A percentile compares a stretch with the other conserved stretches of the same genome.
Evolutionary conservation across 148 eudicot species (phyloP).

Genomic region (Diospyros kaki): DNA sequence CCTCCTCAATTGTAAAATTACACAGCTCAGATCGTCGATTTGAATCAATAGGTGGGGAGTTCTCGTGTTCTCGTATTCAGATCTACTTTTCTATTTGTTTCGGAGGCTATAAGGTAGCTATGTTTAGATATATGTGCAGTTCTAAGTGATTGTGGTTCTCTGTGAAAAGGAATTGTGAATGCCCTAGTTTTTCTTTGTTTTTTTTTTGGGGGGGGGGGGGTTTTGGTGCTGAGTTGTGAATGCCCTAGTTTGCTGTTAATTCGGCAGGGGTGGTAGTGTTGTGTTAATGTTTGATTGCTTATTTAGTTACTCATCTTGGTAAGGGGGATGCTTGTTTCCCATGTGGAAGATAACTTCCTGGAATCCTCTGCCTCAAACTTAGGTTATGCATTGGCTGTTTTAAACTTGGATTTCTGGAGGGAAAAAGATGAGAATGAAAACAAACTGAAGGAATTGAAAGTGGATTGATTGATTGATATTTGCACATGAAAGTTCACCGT

Average conservation of each 20-base stretch:
- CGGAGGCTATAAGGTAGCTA: not conserved
- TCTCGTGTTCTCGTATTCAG: not conserved
- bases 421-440: no score
- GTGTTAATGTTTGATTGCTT: no score
- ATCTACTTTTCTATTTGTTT: not conserved
- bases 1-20: not conserved
- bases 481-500: no score
- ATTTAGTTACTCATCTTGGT: not conserved
- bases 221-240: no score
- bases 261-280: no score
- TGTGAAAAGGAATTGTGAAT: not conserved
- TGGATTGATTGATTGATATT: no score
- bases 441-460: no score
- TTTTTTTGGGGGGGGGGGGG: not conserved
- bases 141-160: not conserved
- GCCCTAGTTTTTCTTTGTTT: not conserved
- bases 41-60: constrained; percentile 3
- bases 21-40: not conserved
- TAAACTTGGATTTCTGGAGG: no score
- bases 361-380: no score
- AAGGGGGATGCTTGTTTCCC: no score
- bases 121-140: not conserved
- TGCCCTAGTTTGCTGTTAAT: not conserved
- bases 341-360: no score
- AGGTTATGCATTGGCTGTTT: no score